Base-by-base conservation (phyloP, 1,284 basidiomycete genomes). In the Fomitopsis betulina region DNA sequence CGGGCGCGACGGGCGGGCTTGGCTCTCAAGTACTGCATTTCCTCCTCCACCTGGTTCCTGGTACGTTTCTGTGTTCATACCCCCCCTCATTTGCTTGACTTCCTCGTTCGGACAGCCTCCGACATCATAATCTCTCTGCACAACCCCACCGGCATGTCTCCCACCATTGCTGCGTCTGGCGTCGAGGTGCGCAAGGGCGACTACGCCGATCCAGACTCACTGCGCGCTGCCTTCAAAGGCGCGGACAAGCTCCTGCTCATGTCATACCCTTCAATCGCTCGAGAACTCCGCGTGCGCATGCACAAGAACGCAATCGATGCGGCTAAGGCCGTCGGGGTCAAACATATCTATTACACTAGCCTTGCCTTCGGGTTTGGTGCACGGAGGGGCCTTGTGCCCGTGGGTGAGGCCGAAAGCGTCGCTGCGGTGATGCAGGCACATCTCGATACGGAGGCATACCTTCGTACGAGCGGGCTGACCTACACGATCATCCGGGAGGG, bases 281-380 rank as follows among this genome's bases (percentile, higher is more conserved):
- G 72, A 64, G 65, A 69, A 32, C 60, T 72, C 23, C 70, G 73
- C 55, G 71, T 72, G 50, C 50, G 55, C 43, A 60, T 60, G 54
- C 75, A 77, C 65, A 65, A 56, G 49, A 67, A 61, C 57, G 76
- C 75, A 21, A 76, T 77, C 66, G 74, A 75, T 54, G 75, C 76
- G 10, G 75, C 75, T 7, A 68, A 68, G 53, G 62, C 66, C 8
- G 63, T 58, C 2, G 72, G 71, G 1, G 62, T 76, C 60, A 65
- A 67, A 60, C 73, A 69, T 58, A 59, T 77, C 55, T 74, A 71
- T 63, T 77, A 77, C 62, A 77, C 75, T 23, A 74, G 72, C 19
- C 71, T 76, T 55, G 70, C 69, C 38, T 75, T 72, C 60, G 72
- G 66, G 17, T 64, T 62, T 43, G 67, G 45, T 23, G 38, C 37